A percentile compares a stretch with the other conserved stretches of the same genome.
These are phyloP conservation scores for Podospora pseudopauciseta DNA, from an alignment of 495 filamentous ascomycete species.

Conservation along the genomic window DNA sequence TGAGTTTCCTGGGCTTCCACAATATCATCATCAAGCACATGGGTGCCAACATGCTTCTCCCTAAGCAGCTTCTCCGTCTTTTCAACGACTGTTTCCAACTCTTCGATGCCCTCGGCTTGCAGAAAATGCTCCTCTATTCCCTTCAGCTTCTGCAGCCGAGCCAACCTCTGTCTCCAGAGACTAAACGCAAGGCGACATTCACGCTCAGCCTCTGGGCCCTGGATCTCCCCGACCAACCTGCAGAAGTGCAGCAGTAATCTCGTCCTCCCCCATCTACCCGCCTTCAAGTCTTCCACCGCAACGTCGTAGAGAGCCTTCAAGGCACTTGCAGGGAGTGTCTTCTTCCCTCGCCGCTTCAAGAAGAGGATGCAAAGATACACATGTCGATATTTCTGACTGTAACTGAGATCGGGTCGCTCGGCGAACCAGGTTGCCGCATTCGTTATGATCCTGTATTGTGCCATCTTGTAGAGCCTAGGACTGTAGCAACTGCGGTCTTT, in stretches of 20 bases:
- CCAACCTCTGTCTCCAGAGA: slow-evolving; percentile 28
- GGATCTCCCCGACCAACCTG: slow-evolving; percentile 29
- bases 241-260: slow-evolving; percentile 40
- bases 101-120: background rate
- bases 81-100: background rate
- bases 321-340: background rate
- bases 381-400: slow-evolving; percentile 21
- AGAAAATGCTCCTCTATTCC: background rate
- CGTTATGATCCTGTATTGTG: background rate
- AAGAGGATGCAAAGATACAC: slow-evolving; percentile 40
- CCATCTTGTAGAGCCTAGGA: background rate
- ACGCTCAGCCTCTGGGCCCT: slow-evolving; percentile 30
- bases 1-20: background rate
- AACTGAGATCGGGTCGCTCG: slow-evolving; percentile 24
- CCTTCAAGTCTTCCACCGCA: slow-evolving; percentile 38
- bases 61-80: background rate
- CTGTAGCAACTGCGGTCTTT: background rate
- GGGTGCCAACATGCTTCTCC: background rate
- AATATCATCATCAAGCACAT: background rate
- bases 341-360: slow-evolving; percentile 21
- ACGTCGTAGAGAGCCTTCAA: slow-evolving; percentile 30
- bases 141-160: slow-evolving; percentile 12
- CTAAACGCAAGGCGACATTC: slow-evolving; percentile 24
- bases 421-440: slow-evolving; percentile 34
- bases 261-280: slow-evolving; percentile 34